Evolutionary conservation across 495 filamentous ascomycete genomes (phyloP).

Genomic region (Tetracladium marchalianum): DNA sequence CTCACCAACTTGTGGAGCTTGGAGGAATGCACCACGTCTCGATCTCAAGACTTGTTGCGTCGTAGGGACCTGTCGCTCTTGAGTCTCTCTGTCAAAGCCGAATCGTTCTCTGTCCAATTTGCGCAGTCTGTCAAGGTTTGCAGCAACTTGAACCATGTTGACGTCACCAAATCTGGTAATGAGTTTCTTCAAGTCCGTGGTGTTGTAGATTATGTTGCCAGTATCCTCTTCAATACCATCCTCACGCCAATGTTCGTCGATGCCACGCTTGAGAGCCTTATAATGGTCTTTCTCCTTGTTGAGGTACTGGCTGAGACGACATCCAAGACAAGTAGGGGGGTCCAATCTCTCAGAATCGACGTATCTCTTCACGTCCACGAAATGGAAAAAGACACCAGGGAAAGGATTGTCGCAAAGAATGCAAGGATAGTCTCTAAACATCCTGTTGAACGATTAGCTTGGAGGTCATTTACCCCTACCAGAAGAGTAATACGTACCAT

Average conservation of each 20-base stretch:
- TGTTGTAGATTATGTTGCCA: not conserved
- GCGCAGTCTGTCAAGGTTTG: too few relatives aligned
- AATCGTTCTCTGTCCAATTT: too few relatives aligned
- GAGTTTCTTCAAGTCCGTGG: not conserved
- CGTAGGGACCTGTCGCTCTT: constrained; percentile 6
- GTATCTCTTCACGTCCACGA: not conserved
- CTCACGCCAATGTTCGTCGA: not conserved
- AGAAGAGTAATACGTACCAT: constrained; percentile 7
- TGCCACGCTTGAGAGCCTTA: not conserved
- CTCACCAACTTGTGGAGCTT: too few relatives aligned
- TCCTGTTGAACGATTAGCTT: not conserved
- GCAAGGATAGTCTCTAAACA: not conserved
- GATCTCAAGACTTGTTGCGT: not conserved
- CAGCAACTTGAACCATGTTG: not conserved
- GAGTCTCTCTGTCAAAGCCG: constrained; percentile 4
- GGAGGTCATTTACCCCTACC: not conserved
- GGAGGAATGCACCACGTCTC: not conserved
- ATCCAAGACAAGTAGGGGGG: not conserved
- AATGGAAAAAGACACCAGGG: not conserved
- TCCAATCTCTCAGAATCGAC: not conserved
- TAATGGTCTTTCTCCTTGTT: not conserved
- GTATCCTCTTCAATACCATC: not conserved
- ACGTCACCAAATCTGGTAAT: not conserved
- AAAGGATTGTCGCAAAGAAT: not conserved
- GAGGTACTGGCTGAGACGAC: not conserved